Base-by-base conservation (phyloP, 2,329 filamentous ascomycete genomes). In the Colletotrichum phormii region DNA sequence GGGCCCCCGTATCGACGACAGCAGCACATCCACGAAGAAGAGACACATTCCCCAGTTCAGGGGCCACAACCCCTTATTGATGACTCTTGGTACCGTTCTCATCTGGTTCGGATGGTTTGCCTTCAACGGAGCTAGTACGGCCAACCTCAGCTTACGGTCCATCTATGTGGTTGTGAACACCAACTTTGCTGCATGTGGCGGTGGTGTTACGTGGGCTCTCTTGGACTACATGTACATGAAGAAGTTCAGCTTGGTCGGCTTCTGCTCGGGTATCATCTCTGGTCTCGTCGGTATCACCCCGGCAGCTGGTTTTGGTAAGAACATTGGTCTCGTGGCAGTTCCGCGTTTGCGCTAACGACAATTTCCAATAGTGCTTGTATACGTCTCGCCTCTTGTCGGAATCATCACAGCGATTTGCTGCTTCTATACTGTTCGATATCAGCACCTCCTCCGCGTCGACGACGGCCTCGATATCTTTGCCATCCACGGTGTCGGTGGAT, bases 231-330 rank as follows among this genome's bases (percentile, higher is more conserved):
- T 86, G 54, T 82, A 86, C 74, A 84, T 79, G 51, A 76, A 80
- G 22, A 85, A 85, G 75, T 89, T 88, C 78, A 86, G 83, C 59
- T 83, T 89, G 63, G 82, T 89, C 4, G 87, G 86, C 0, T 95
- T 95, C 93, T 97, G 95, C 87, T 97, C 94, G 51, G 95, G 95
- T 74, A 92, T 91, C 76, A 95, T 98, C 80, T 93, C 94, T 33
- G 94, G 94, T 64, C 90, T 98, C 26, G 95, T 98, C 46, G 94
- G 94, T 76, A 97, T 97, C 67, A 97, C 95, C 9, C 93, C 94
- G 6, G 93, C 92, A 3, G 93, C 95, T 15, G 94, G 95, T 78
- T 90, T 84, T 67, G 84, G 77, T 75, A 68, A 22, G 64, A 3
- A 22, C 11, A 8, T n/a, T 51, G 3, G 12, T 18, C 15, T 12